Conservation (phyloP, 2,329 filamentous ascomycete species). For the Arthrobotrys entomopaga region DNA sequence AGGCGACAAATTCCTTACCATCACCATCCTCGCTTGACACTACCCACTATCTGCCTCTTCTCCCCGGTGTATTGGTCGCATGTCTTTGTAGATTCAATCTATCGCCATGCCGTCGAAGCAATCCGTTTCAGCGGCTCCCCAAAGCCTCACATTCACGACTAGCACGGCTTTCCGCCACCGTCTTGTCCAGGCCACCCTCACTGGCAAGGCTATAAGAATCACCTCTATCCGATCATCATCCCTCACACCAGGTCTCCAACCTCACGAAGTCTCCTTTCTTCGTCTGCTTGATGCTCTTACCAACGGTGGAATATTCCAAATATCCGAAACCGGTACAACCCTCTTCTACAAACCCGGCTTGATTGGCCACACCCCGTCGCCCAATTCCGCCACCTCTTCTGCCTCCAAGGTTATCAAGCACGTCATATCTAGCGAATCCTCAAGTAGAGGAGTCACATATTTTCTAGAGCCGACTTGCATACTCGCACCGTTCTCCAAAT, state of each 20-base stretch:
- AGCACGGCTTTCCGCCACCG: conserved; percentile 85
- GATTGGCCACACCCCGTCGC: conserved; percentile 69
- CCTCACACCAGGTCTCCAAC: conserved; percentile 85
- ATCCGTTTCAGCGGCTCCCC: conserved; percentile 61
- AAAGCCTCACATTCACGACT: conserved; percentile 79
- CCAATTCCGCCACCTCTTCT: conserved; percentile 59
- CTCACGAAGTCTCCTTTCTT: conserved; percentile 94
- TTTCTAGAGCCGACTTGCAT: conserved; percentile 90
- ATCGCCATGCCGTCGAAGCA: conserved; percentile 30
- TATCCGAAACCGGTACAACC: conserved; percentile 94
- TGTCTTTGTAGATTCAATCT: neutral
- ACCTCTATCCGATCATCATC: conserved; percentile 91
- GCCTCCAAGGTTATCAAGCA: conserved; percentile 79
- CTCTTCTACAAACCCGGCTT: conserved; percentile 91
- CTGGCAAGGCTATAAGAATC: conserved; percentile 87
- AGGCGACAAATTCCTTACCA: neutral
- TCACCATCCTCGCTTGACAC: neutral
- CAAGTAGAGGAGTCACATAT: conserved; percentile 85
- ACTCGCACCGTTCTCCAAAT: conserved; percentile 91
- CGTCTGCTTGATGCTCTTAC: conserved; percentile 93
- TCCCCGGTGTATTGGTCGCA: conserved; percentile 13
- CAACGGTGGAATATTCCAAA: conserved; percentile 93
- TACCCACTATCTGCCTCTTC: neutral
- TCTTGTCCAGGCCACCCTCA: conserved; percentile 88
- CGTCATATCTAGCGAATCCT: conserved; percentile 75